Evolutionary conservation across 106 monocot species (phyloP), one percentile per base, ranked within the genome.

Genomic region (Agapanthus africanus): DNA sequence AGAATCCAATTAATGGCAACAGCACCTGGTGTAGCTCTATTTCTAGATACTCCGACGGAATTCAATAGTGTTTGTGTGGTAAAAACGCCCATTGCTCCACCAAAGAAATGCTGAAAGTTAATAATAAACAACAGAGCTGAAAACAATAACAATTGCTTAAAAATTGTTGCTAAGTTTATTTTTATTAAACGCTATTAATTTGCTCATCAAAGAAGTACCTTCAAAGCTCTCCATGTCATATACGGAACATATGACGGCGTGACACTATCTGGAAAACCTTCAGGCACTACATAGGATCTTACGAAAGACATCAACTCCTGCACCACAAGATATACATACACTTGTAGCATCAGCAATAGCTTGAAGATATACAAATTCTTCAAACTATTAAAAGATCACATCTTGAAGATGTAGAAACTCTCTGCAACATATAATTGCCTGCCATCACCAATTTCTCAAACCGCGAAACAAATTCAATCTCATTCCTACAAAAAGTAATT

Each of bases 1-100:
- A 99, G 82, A 76, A 99, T 92, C 99, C 99, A 99, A 66, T 99
- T 99, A 77, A 99, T 87, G 68, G 99, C 99, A 79, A 99, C 87
- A 69, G 99, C 99, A 71, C 99, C 93, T 63, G 89, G 75, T 44
- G 81, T 78, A 19, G 90, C 80, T 67, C 69, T 80, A 69, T 85
- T 80, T 81, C 73, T 79, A 72, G 93, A 90, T 71, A 93, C 84
- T 73, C 99, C 99, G 85, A 99, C 87, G 40, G 99, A 93, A 72
- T 67, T 84, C 72, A 99, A 47, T 25, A 99, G 79, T 40, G 90
- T 75, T 61, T 76, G 80, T 75, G 99, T 99, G 35, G 99, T 99
- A 52, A 99, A 90, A 63, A 99, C 89, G 65, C 93, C 93, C 99
- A 99, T 93, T 25, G 99, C 99, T 70, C 99, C 99, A 30, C 99